These are phyloP conservation scores for Nitzschia sp. DNA, from an alignment of 108 stramenopile genomes.

Conservation along the genomic window DNA sequence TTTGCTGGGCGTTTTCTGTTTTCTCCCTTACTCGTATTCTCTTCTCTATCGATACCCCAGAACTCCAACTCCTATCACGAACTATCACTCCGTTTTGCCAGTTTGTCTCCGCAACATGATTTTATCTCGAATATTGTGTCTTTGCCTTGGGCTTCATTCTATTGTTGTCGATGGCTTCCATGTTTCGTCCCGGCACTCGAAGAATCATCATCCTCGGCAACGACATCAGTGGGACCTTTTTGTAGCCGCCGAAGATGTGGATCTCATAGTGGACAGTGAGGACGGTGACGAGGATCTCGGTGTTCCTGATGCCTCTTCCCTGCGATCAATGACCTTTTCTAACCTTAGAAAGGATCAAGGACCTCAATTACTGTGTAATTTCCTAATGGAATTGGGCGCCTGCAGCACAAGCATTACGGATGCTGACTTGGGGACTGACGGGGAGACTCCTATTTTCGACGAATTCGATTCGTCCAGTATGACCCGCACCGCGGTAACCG, in stretches of 20 bases:
- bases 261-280: background rate
- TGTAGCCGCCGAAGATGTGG: background rate
- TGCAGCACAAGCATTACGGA: slow-evolving; percentile 71
- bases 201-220: no score
- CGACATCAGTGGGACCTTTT: background rate
- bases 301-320: slow-evolving; percentile 7
- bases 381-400: slow-evolving; percentile 84
- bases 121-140: no score
- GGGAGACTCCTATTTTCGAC: slow-evolving; percentile 58
- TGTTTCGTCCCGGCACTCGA: no score
- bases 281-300: background rate
- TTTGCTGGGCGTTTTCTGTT: no score
- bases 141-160: no score
- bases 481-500: slow-evolving; percentile 38
- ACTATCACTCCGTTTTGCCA: no score
- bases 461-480: slow-evolving; percentile 39
- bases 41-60: no score
- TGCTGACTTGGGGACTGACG: slow-evolving; percentile 51
- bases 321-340: slow-evolving; percentile 42
- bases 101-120: no score
- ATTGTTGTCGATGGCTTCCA: no score
- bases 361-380: slow-evolving; percentile 67
- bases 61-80: no score
- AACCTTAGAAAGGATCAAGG: slow-evolving; percentile 40
- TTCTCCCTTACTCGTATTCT: no score